A percentile compares a stretch with the other conserved stretches of the same genome.
Evolutionary conservation across 306 rosid genomes (phyloP).

Genomic region (Trichosanthes truncata): DNA sequence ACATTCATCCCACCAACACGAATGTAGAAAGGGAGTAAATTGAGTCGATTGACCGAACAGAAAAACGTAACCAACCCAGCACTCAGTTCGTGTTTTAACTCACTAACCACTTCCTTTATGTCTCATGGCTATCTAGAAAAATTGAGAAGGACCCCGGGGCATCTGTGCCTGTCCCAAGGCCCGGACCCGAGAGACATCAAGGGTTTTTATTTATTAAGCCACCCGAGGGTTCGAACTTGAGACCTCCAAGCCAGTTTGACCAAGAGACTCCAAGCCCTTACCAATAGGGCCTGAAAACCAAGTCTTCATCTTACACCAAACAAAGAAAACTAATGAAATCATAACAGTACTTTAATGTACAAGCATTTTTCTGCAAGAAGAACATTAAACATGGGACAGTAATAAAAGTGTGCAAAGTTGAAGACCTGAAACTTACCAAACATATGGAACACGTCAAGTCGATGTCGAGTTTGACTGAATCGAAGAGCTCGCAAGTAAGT

Average conservation of each 20-base stretch:
- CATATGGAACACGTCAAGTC: conserved; percentile 93
- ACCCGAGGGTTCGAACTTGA: too few species aligned
- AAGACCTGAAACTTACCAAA: conserved; percentile 49
- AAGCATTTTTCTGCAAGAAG: not conserved
- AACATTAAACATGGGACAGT: not conserved
- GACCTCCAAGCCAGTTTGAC: too few species aligned
- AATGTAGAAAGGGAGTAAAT: not conserved
- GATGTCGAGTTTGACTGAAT: conserved; percentile 66
- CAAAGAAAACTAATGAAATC: not conserved
- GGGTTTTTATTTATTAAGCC: too few species aligned
- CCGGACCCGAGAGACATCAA: too few species aligned
- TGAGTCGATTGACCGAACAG: not conserved
- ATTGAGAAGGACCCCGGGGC: not conserved
- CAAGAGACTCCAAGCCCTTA: too few species aligned
- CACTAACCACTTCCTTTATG: not conserved
- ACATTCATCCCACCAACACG: not conserved
- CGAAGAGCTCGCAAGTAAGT: conserved; percentile 70
- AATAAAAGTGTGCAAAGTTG: not conserved
- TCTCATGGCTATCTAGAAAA: not conserved
- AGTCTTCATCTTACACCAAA: not conserved
- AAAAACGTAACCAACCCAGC: not conserved
- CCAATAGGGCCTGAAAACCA: not conserved
- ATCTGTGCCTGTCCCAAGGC: too few species aligned
- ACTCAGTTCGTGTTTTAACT: not conserved
- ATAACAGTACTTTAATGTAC: not conserved